phyloP scores from a whole-genome alignment of 225 moss, liverwort and hornwort genomes.

The Neckera pumila region DNA sequence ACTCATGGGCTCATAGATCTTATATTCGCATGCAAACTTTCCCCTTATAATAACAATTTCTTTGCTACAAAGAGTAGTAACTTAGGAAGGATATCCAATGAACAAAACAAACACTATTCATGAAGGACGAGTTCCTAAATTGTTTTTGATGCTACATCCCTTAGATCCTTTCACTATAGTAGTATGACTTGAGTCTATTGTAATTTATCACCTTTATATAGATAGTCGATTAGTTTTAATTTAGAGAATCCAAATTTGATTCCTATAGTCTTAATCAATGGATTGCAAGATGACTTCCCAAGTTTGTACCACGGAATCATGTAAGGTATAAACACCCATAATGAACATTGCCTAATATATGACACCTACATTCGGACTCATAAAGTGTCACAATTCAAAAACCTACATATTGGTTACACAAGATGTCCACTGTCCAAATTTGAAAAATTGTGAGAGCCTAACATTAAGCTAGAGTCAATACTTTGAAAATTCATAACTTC shows the following conservation, averaged over 20 bases:
- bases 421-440: neutral
- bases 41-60: neutral
- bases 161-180: neutral
- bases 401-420: neutral
- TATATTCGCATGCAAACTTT: no score
- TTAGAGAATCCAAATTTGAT: neutral
- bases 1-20: no score
- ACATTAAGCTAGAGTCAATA: rapidly evolving
- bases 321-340: neutral
- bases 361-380: neutral
- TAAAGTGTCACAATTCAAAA: rapidly evolving
- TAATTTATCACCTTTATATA: neutral
- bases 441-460: neutral
- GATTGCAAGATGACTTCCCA: neutral
- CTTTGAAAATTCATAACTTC: neutral
- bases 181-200: neutral
- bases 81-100: neutral
- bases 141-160: neutral
- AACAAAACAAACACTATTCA: neutral
- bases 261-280: neutral
- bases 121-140: neutral
- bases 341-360: rapidly evolving
- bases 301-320: neutral
- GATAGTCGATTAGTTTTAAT: neutral
- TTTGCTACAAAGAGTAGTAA: neutral